Evolutionary conservation across 495 filamentous ascomycete genomes (phyloP).

Genomic region (Penicillium dipodomyicola): DNA sequence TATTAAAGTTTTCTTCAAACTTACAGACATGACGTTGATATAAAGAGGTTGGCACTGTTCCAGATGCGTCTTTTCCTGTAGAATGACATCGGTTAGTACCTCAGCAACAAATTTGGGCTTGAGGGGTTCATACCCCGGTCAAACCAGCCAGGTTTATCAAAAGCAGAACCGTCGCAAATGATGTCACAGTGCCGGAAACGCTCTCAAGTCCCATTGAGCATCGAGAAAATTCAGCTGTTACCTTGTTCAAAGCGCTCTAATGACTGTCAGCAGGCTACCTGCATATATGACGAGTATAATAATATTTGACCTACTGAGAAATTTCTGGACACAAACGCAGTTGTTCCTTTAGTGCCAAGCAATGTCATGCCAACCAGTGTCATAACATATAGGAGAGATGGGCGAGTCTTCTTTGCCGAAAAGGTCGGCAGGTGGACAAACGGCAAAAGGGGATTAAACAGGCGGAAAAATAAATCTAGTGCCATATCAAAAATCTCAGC

Average conservation of each 20-base stretch:
- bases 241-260: constrained; percentile 42
- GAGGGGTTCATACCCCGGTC: constrained; percentile 41
- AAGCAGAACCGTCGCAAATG: constrained; percentile 47
- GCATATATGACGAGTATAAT: background rate
- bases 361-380: constrained; percentile 53
- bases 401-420: constrained; percentile 44
- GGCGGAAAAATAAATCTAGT: constrained; percentile 53
- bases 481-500: constrained; percentile 56
- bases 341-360: constrained; percentile 49
- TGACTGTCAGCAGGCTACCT: constrained; percentile 11
- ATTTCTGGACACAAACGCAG: constrained; percentile 45
- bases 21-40: constrained; percentile 50
- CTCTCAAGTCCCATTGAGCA: constrained; percentile 37
- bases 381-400: constrained; percentile 48
- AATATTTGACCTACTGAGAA: constrained; percentile 37
- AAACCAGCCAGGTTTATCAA: constrained; percentile 50
- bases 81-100: constrained; percentile 16
- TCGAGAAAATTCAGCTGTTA: constrained; percentile 41
- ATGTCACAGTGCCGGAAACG: constrained; percentile 41
- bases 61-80: constrained; percentile 44
- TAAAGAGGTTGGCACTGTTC: constrained; percentile 51
- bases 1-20: constrained; percentile 1
- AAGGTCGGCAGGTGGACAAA: constrained; percentile 54
- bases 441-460: constrained; percentile 51
- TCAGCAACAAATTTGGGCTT: background rate